Conservation (phyloP, 768 basidiomycete species). For the Leccinum disarticulatum region DNA sequence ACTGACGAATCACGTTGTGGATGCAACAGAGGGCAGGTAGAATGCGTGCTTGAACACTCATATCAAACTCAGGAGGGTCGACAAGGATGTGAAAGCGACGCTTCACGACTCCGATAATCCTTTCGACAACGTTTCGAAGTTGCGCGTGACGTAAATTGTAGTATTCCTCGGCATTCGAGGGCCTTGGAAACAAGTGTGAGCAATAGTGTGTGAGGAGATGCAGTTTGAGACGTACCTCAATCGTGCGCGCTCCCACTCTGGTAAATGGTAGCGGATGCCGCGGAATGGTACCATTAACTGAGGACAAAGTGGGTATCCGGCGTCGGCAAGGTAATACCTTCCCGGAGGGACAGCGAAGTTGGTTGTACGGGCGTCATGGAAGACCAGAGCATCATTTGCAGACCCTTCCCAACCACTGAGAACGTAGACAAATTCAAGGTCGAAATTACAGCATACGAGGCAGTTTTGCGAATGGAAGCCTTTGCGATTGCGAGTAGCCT, state of each 20-base stretch:
- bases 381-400: not conserved
- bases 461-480: not conserved
- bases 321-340: not conserved
- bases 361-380: not conserved
- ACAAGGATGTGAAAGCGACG: not conserved
- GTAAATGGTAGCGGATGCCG: not conserved
- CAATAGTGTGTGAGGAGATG: not conserved
- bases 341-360: not conserved
- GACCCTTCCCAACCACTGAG: not conserved
- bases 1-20: not conserved
- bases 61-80: not conserved
- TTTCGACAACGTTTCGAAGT: not conserved
- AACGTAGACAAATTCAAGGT: not conserved
- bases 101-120: slow-evolving; percentile 1
- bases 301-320: not conserved
- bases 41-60: not conserved
- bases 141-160: not conserved
- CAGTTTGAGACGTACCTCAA: not conserved
- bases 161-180: not conserved
- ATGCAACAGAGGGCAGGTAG: not conserved
- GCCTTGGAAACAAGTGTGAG: not conserved
- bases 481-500: not conserved
- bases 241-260: not conserved
- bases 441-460: not conserved
- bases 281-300: not conserved